A percentile compares a stretch with the other conserved stretches of the same genome.
These are phyloP conservation scores for Trifolium dubium DNA, from an alignment of 306 rosid genomes.

Conservation along the genomic window DNA sequence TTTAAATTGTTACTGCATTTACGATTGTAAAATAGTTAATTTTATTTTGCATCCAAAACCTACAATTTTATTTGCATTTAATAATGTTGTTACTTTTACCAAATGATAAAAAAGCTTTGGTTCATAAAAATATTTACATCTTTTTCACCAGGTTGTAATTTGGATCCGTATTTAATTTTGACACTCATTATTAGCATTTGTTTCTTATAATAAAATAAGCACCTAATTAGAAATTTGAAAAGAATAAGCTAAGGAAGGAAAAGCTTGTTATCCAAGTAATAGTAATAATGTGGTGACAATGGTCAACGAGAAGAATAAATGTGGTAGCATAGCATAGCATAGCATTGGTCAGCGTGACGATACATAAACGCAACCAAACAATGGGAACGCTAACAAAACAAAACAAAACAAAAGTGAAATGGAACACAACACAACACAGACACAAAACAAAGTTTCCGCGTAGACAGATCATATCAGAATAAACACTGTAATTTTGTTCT, in stretches of 20 bases:
- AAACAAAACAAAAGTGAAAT: neutral
- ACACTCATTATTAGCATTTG: too few relatives aligned
- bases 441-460: slow-evolving; percentile 71
- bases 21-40: too few relatives aligned
- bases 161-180: too few relatives aligned
- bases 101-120: too few relatives aligned
- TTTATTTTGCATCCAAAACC: too few relatives aligned
- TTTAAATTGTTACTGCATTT: too few relatives aligned
- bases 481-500: slow-evolving; percentile 18
- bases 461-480: slow-evolving; percentile 59
- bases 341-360: slow-evolving; percentile 68
- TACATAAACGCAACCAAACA: slow-evolving; percentile 62
- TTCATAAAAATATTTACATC: too few relatives aligned
- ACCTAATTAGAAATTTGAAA: too few relatives aligned
- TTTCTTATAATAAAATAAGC: too few relatives aligned
- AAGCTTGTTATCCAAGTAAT: neutral
- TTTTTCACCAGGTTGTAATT: too few relatives aligned
- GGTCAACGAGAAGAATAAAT: slow-evolving; percentile 23
- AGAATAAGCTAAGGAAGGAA: neutral
- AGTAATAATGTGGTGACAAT: neutral
- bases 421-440: neutral
- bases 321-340: neutral
- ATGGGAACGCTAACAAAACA: slow-evolving; percentile 54
- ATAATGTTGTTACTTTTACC: too few relatives aligned
- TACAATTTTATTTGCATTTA: too few relatives aligned